Evolutionary conservation across 169 alveolate species (phyloP).

Genomic region (Cryptosporidium felis): DNA sequence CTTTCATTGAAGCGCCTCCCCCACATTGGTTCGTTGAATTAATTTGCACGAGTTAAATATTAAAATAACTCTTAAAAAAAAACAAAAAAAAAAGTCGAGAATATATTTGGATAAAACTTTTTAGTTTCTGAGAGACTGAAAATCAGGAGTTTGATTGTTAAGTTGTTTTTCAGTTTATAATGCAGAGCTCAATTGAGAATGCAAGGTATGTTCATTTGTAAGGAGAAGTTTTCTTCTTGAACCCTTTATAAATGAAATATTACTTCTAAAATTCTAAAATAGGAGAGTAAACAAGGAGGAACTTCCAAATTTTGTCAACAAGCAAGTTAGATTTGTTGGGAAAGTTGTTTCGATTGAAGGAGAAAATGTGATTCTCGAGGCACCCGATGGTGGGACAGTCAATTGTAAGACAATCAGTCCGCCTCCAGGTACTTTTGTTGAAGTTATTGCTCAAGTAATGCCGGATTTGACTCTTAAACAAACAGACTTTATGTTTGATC

Average conservation of each 20-base stretch:
- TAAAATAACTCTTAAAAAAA: too few species aligned
- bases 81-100: background rate
- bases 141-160: too few species aligned
- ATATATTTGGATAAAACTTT: too few species aligned
- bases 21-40: too few species aligned
- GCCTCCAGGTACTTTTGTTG: slow-evolving; percentile 66
- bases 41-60: too few species aligned
- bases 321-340: slow-evolving; percentile 68
- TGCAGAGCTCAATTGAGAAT: slow-evolving; percentile 64
- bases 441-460: slow-evolving; percentile 69
- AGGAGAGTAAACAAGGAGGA: slow-evolving; percentile 53
- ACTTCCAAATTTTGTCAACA: slow-evolving; percentile 45
- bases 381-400: slow-evolving; percentile 70
- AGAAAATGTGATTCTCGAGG: slow-evolving; percentile 40
- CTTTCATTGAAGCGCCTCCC: too few species aligned
- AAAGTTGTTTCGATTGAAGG: slow-evolving; percentile 56
- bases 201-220: slow-evolving; percentile 42
- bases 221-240: background rate
- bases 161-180: too few species aligned
- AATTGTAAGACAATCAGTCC: slow-evolving; percentile 59
- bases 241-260: background rate
- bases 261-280: background rate
- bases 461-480: slow-evolving; percentile 45
- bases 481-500: slow-evolving; percentile 67
- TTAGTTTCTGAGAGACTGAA: too few species aligned